phyloP scores from a whole-genome alignment of 2,329 filamentous ascomycete genomes.

The Alternaria dauci region DNA sequence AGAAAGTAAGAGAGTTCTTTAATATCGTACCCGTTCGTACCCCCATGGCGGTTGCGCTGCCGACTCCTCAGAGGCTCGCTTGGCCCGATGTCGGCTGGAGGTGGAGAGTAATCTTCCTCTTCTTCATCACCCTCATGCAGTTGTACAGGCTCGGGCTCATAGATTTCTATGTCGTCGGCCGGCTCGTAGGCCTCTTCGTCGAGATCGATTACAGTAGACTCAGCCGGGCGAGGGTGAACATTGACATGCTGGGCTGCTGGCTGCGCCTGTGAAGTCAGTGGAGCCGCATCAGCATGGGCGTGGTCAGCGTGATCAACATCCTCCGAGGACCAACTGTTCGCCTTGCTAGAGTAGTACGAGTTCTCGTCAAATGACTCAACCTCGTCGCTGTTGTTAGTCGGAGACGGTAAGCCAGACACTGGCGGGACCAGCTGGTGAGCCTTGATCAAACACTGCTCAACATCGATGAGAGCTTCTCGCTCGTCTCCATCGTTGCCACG shows the following conservation, averaged over 20 bases:
- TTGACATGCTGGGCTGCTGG: conserved; percentile 30
- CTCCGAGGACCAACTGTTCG: conserved; percentile 75
- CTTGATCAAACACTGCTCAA: conserved; percentile 57
- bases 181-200: conserved; percentile 51
- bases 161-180: conserved; percentile 51
- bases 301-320: conserved; percentile 45
- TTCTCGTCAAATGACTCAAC: conserved; percentile 91
- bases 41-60: conserved; percentile 34
- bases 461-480: conserved; percentile 51
- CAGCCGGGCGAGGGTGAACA: conserved; percentile 22
- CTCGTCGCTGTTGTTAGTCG: conserved; percentile 68
- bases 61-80: conserved; percentile 38
- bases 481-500: conserved; percentile 63
- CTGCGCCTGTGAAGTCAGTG: conserved; percentile 40
- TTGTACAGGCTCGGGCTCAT: conserved; percentile 45
- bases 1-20: conserved; percentile 16
- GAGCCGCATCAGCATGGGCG: conserved; percentile 41
- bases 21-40: conserved; percentile 44
- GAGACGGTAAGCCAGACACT: conserved; percentile 64
- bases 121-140: conserved; percentile 44
- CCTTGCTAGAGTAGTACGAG: conserved; percentile 93
- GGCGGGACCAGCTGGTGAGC: conserved; percentile 78
- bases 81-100: conserved; percentile 52
- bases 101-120: conserved; percentile 56
- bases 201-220: conserved; percentile 46